A percentile compares a stretch with the other conserved stretches of the same genome.
These are phyloP conservation scores for Calonectria hongkongensis DNA, from an alignment of 2,329 filamentous ascomycete genomes.

Conservation along the genomic window DNA sequence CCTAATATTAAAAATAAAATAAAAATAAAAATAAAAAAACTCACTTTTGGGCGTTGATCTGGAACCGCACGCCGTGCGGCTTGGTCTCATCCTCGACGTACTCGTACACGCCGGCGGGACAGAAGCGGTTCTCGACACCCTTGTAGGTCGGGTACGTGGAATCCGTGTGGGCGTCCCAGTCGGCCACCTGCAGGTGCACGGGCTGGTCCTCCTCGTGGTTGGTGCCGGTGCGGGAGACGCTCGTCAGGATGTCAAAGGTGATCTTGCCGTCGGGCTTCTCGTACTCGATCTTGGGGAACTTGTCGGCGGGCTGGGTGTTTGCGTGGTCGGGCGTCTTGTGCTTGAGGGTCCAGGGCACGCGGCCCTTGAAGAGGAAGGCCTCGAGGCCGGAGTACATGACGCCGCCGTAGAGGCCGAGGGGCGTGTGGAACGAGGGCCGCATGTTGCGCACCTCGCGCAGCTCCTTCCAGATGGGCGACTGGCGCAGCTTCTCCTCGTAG, in stretches of 20 bases:
- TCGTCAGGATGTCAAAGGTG: conserved; percentile 96
- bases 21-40: conserved; percentile 60
- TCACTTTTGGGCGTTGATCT: conserved; percentile 98
- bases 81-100: conserved; percentile 95
- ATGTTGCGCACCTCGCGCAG: conserved; percentile 97
- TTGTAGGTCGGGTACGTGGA: conserved; percentile 91
- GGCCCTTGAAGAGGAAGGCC: conserved; percentile 89
- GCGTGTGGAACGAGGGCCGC: conserved; percentile 93
- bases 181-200: conserved; percentile 93
- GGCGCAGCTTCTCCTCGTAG: conserved; percentile 92
- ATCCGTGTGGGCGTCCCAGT: conserved; percentile 93
- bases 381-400: conserved; percentile 95
- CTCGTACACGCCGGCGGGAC: conserved; percentile 97
- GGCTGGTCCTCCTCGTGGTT: conserved; percentile 99
- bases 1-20: background rate
- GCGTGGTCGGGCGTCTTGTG: conserved; percentile 87
- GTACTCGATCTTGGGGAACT: conserved; percentile 93
- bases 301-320: conserved; percentile 86
- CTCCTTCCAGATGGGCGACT: conserved; percentile 94
- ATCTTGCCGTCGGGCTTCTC: conserved; percentile 97
- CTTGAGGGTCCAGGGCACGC: conserved; percentile 92
- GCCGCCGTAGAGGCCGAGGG: conserved; percentile 91
- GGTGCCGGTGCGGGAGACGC: conserved; percentile 94
- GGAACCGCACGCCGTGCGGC: conserved; percentile 92
- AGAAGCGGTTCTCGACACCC: conserved; percentile 97